Conservation (phyloP, 148 eudicot genomes). For the Rhododendron simsii region DNA sequence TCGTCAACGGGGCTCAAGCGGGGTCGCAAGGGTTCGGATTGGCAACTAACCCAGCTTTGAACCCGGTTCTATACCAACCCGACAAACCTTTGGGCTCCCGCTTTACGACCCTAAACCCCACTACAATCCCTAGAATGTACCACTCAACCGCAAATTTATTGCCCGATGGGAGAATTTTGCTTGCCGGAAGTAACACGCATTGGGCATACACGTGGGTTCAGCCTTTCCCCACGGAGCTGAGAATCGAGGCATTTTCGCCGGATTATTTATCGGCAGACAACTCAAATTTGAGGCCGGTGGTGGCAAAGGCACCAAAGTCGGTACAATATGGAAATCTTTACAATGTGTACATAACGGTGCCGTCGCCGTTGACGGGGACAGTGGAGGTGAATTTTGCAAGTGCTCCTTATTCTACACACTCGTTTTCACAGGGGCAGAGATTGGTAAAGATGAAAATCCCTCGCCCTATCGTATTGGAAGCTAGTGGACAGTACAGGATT, state of each 20-base stretch:
- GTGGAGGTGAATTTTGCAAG: too few relatives aligned
- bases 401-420: too few relatives aligned
- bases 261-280: conserved; percentile 31
- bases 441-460: too few relatives aligned
- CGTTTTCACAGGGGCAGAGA: too few relatives aligned
- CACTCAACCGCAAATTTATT: conserved; percentile 64
- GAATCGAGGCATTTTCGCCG: conserved; percentile 61
- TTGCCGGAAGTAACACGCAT: conserved; percentile 87
- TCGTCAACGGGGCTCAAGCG: conserved; percentile 20
- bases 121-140: conserved; percentile 52
- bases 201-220: conserved; percentile 50
- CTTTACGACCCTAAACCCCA: conserved; percentile 51
- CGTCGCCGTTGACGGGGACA: too few relatives aligned
- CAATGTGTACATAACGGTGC: too few relatives aligned
- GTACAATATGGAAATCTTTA: too few relatives aligned
- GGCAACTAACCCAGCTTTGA: conserved; percentile 24
- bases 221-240: neutral
- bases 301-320: too few relatives aligned
- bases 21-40: conserved; percentile 71
- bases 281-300: too few relatives aligned
- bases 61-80: conserved; percentile 56
- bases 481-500: too few relatives aligned
- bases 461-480: too few relatives aligned
- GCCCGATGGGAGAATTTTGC: conserved; percentile 67
- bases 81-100: conserved; percentile 22